Conservation (phyloP, 768 basidiomycete genomes). For the Boletus rubroflammeus region DNA sequence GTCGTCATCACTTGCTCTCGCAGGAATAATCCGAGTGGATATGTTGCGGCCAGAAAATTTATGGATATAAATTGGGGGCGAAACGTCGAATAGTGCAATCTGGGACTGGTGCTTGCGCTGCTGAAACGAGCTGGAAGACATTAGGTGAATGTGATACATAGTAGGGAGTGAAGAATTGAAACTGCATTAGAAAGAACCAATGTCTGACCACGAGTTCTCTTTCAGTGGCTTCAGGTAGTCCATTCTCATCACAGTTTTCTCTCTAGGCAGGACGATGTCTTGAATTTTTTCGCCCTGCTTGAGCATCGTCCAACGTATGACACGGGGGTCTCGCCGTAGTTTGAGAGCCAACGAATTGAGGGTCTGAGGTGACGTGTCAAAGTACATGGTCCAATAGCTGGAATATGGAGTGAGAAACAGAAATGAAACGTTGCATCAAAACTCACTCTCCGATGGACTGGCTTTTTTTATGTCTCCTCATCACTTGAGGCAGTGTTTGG, state of each 20-base stretch:
- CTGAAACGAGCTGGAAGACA: neutral
- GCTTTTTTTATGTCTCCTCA: constrained; percentile 57
- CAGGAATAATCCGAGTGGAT: neutral
- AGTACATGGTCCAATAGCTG: constrained; percentile 90
- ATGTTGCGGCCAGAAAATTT: neutral
- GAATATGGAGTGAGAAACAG: constrained; percentile 3
- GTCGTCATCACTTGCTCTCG: neutral
- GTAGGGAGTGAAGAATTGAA: too few relatives aligned
- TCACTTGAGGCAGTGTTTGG: constrained; percentile 65
- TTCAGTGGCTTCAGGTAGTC: constrained; percentile 23
- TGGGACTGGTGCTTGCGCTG: neutral
- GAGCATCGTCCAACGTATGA: constrained; percentile 77
- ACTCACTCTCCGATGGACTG: constrained; percentile 77
- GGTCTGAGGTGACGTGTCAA: constrained; percentile 77
- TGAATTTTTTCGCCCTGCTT: constrained; percentile 74
- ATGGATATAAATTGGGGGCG: neutral
- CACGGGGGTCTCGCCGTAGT: constrained; percentile 76
- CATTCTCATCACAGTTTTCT: constrained; percentile 38
- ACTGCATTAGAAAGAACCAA: constrained; percentile 11
- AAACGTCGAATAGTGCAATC: neutral
- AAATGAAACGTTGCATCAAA: neutral
- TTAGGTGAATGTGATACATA: constrained; percentile 1
- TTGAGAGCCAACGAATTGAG: constrained; percentile 61
- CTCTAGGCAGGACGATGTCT: constrained; percentile 55
- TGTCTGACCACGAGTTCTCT: constrained; percentile 28